Evolutionary conservation across 2,329 filamentous ascomycete species (phyloP).

Genomic region (Aspergillus floridensis): DNA sequence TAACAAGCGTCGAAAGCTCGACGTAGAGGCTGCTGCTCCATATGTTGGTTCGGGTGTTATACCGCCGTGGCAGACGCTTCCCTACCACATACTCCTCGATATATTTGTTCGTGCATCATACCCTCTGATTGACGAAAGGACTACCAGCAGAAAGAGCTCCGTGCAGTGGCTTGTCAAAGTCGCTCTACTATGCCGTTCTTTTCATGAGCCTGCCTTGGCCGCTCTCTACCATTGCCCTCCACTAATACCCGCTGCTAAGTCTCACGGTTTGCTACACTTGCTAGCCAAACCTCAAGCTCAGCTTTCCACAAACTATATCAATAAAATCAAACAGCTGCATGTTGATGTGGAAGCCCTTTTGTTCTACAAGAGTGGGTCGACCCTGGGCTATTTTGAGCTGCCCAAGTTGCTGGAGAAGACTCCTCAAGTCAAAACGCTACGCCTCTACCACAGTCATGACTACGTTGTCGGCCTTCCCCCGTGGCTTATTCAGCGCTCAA

Average conservation of each 20-base stretch:
- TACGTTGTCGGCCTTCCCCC: constrained; percentile 33
- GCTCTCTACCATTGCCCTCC: constrained; percentile 70
- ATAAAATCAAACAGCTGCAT: constrained; percentile 68
- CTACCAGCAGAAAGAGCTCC: constrained; percentile 23
- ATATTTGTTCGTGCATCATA: constrained; percentile 68
- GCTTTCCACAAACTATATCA: constrained; percentile 62
- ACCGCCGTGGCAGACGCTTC: constrained; percentile 60
- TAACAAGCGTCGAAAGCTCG: constrained; percentile 27
- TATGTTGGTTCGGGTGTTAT: constrained; percentile 38
- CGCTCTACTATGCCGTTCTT: constrained; percentile 61
- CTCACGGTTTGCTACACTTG: constrained; percentile 50
- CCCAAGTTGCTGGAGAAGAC: constrained; percentile 60
- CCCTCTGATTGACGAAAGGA: constrained; percentile 50
- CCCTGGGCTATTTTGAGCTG: constrained; percentile 56
- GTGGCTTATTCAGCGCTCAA: constrained; percentile 34
- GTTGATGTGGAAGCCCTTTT: constrained; percentile 64
- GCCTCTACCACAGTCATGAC: constrained; percentile 70
- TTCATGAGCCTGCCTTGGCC: constrained; percentile 70
- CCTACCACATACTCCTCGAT: constrained; percentile 66
- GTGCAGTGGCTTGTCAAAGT: constrained; percentile 62
- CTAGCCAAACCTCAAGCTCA: constrained; percentile 54
- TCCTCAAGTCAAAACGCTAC: constrained; percentile 65
- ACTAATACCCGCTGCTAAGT: constrained; percentile 54
- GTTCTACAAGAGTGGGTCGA: constrained; percentile 52
- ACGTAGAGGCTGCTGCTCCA: constrained; percentile 17